These are phyloP conservation scores for Phlegmacium glaucopus DNA, from an alignment of 768 basidiomycete genomes.

Conservation along the genomic window DNA sequence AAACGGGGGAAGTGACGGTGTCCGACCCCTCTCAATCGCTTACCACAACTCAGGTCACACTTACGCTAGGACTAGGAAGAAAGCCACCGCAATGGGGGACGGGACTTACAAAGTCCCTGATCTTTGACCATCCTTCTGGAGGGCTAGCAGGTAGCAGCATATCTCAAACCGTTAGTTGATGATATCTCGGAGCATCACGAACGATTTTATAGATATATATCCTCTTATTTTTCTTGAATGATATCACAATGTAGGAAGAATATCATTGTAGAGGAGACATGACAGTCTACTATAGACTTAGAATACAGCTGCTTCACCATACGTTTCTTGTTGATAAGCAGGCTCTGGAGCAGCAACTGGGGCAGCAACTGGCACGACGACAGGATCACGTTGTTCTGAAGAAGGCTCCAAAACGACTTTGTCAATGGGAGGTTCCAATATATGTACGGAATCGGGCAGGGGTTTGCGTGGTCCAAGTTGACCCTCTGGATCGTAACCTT, in stretches of 20 bases:
- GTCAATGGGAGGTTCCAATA: conserved; percentile 86
- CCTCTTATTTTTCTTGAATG: background rate
- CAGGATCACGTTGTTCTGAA: conserved; percentile 83
- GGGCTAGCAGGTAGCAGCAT: conserved; percentile 52
- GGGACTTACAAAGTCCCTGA: conserved; percentile 23
- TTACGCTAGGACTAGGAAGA: conserved; percentile 25
- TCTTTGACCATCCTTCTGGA: conserved; percentile 42
- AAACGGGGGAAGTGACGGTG: conserved; percentile 44
- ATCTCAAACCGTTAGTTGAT: conserved; percentile 13
- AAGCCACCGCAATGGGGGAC: conserved; percentile 25
- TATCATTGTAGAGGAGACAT: conserved; percentile 13
- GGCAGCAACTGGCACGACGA: conserved; percentile 47
- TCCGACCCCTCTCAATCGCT: conserved; percentile 66
- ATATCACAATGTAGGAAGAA: conserved; percentile 3
- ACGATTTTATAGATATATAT: background rate
- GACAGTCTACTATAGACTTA: conserved; percentile 31
- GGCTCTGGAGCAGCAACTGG: conserved; percentile 43
- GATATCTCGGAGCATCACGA: background rate
- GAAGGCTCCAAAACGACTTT: conserved; percentile 86
- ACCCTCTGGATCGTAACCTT: conserved; percentile 92
- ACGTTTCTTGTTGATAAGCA: conserved; percentile 38
- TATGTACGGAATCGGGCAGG: conserved; percentile 91
- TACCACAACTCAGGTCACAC: conserved; percentile 29
- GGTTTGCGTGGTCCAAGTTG: conserved; percentile 86
- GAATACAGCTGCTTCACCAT: conserved; percentile 54